Conservation (phyloP, 306 rosid genomes). For the Senna tora region DNA sequence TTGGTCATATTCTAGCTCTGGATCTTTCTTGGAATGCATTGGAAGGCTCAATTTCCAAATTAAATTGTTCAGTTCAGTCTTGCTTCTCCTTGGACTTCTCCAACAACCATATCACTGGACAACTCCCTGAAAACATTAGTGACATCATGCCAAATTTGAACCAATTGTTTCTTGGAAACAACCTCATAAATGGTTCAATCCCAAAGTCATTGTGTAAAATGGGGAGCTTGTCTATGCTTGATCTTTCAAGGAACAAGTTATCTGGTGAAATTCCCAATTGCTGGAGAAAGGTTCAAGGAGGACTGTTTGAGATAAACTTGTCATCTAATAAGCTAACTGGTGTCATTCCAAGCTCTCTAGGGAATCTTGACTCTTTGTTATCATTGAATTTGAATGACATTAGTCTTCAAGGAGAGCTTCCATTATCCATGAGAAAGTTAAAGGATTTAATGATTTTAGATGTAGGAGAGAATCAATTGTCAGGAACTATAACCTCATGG, state of each 20-base stretch:
- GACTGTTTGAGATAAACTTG: conserved; percentile 22
- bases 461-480: conserved; percentile 1
- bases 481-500: not conserved
- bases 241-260: conserved; percentile 37
- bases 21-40: conserved; percentile 5
- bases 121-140: conserved; percentile 25
- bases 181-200: not conserved
- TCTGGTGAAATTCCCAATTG: conserved; percentile 34
- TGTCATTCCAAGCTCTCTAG: conserved; percentile 22
- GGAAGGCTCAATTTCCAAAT: not conserved
- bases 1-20: not conserved
- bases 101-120: conserved; percentile 3
- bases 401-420: conserved; percentile 15
- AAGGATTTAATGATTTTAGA: not conserved
- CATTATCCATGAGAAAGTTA: not conserved
- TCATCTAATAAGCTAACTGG: conserved; percentile 34
- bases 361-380: conserved; percentile 2
- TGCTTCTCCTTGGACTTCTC: not conserved
- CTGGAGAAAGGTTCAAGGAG: conserved; percentile 12
- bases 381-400: conserved; percentile 30
- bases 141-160: not conserved
- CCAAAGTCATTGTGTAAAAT: conserved; percentile 24
- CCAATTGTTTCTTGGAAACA: not conserved
- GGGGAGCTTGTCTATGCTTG: conserved; percentile 22
- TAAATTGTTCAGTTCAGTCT: not conserved